Evolutionary conservation across 1,139 yeast genomes (phyloP), one percentile per base, ranked within the genome.

Genomic region (Candida glucosophila): DNA sequence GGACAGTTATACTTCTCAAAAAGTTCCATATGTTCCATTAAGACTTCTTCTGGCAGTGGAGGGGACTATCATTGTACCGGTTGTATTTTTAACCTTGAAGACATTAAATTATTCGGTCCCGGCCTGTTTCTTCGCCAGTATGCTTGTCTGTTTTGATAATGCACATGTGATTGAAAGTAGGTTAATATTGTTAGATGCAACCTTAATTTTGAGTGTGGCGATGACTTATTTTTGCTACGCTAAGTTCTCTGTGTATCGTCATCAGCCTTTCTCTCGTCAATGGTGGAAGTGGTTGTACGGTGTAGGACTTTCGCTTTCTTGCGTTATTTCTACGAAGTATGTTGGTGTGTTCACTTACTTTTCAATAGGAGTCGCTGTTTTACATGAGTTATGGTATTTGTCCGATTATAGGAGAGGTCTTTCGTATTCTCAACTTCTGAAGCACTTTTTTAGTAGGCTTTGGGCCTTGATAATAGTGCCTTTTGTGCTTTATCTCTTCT

Each of bases 81-180:
- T 86, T 10, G 67, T 88, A 56, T 90, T 82, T 49, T 58, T 71
- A 43, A 88, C 93, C 12, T 65, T 90, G 69, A 80, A 85, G 49
- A 82, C 85, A 33, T 66, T 86, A 44, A 85, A 85, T 23, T 88
- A 79, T 50, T 70, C 82, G 7, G 75, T 86, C 6, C 66, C 77
- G 23, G 78, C 96, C 3, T 81, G 96, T 50, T 52, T 75, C 7
- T 63, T 90, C 30, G 83, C 92, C n/a, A 67, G 93, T n/a, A 46
- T 78, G 10, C 49, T 90, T 36, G 86, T 92, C 12, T 70, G 88
- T 22, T 77, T 90, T 39, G 98, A 65, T 41, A 88, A 82, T 47
- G 97, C 97, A 2, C 98, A 90, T 42, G 77, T 86, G 28, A 73
- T 82, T 12, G 97, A 90, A 52, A 80, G 95, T 2, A 70, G 98